Evolutionary conservation across 805 yeast genomes (phyloP), one percentile per base, ranked within the genome.

Genomic region (Kodamaea jinghongensis): DNA sequence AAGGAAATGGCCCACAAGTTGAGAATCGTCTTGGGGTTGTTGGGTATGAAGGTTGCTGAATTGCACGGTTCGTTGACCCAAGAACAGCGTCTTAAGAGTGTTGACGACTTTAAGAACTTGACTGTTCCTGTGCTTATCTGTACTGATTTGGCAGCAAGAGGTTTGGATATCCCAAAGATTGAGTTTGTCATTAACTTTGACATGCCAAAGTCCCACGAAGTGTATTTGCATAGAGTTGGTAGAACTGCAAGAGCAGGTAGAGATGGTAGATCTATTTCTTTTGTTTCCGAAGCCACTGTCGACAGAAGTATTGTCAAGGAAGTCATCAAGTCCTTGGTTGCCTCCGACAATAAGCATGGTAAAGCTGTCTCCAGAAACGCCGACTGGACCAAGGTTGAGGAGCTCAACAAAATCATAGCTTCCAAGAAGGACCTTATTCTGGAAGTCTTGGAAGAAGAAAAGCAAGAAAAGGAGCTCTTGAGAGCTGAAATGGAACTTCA

Each of bases 191-290:
- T 93, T 56, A 93, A 93, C 65, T 93, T 75, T 62, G 99, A 93
- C 58, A 87, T 93, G 95, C 99, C 99, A 36, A 86, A 87, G 61
- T 73, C 86, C 22, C 83, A 86, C 55, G 99, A 93, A 49, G 77
- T 91, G 28, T 93, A 93, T 62, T 71, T 93, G 54, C 99, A 93
- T 67, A 85, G 99, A 73, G 96, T 93, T 44, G 99, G 99, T 66
- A 86, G 99, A 76, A 93, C 98, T 40, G 99, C 99, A 7, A 87
- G 99, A 78, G 99, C 97, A 37, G 98, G 98, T 14, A 79, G 98
- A 65, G 87, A 86, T 39, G 99, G 99, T 75, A 78, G 78, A 41
- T 86, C 97, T 32, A 83, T 93, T 29, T 83, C 97, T 2, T 81
- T 93, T 63, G 99, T 93, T 10, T 97, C 98, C 12, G 99, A 93